Percentiles rank a stretch among this genome's conserved stretches.
Evolutionary conservation across 208 protist species (phyloP).

Genomic region (Acanthamoeba lenticulata): DNA sequence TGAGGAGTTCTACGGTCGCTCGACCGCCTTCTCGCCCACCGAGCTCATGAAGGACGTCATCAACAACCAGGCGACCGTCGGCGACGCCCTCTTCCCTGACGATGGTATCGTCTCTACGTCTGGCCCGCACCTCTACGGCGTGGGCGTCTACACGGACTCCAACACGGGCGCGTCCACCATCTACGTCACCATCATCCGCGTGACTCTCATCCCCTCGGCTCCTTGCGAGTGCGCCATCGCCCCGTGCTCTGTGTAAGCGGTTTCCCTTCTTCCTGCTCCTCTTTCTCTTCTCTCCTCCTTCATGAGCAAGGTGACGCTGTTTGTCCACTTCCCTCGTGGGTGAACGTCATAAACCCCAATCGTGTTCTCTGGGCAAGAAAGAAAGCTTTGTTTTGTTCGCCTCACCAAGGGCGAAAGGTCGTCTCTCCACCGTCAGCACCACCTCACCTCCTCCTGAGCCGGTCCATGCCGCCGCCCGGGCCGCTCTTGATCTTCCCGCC

Average conservation of each 20-base stretch:
- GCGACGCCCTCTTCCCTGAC: background rate
- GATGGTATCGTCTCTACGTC: background rate
- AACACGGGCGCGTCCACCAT: background rate
- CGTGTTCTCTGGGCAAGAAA: no score
- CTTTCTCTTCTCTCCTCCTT: background rate
- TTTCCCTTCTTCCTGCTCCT: background rate
- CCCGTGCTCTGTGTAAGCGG: background rate
- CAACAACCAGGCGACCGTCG: background rate
- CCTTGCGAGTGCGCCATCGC: background rate
- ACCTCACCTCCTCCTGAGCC: conserved; percentile 11
- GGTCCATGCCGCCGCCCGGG: background rate
- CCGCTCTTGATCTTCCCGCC: background rate
- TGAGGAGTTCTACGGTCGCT: conserved; percentile 45
- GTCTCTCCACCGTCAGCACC: background rate
- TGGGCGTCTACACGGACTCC: background rate
- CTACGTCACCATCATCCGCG: conserved; percentile 49
- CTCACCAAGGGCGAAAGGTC: no score
- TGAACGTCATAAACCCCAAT: no score
- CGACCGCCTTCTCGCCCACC: background rate
- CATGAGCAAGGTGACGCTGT: no score
- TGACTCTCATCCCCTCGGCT: background rate
- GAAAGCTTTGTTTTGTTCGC: no score
- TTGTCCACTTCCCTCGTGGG: no score
- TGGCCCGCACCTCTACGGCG: background rate
- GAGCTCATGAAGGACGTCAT: background rate